Evolutionary conservation across 805 yeast species (phyloP).

Genomic region (Metschnikowia arizonensis): DNA sequence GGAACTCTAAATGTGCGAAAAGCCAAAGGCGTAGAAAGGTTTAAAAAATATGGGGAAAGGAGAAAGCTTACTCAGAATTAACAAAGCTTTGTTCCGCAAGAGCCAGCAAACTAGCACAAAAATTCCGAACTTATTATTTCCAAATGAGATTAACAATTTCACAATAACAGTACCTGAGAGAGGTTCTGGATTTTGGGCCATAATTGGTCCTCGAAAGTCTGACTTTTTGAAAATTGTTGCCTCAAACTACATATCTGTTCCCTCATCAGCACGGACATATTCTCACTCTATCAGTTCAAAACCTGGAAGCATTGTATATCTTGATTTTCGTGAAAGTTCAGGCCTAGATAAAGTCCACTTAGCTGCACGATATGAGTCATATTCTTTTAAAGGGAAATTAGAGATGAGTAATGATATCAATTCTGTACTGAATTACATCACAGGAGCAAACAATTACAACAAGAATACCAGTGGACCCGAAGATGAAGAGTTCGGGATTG

Average conservation of each 20-base stretch:
- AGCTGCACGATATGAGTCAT: constrained; percentile 85
- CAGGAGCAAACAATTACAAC: constrained; percentile 52
- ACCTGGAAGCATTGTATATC: constrained; percentile 29
- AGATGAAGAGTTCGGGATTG: constrained; percentile 35
- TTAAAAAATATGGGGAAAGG: background rate
- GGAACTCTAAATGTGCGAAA: background rate
- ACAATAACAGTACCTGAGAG: constrained; percentile 15
- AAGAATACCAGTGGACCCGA: constrained; percentile 29
- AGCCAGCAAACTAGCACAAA: constrained; percentile 1
- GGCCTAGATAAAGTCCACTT: constrained; percentile 58
- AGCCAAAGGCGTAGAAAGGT: background rate
- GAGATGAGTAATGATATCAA: constrained; percentile 60
- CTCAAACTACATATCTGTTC: constrained; percentile 49
- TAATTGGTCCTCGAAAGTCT: constrained; percentile 46
- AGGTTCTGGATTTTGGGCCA: constrained; percentile 27
- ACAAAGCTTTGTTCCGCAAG: constrained; percentile 23
- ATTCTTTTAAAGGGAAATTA: constrained; percentile 59
- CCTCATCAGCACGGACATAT: constrained; percentile 50
- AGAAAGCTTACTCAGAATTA: constrained; percentile 19
- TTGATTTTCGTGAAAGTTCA: constrained; percentile 33
- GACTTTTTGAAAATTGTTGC: constrained; percentile 54
- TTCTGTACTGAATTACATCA: constrained; percentile 49
- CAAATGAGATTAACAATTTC: constrained; percentile 25
- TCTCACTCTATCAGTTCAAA: constrained; percentile 39
- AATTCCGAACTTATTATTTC: constrained; percentile 18